Conservation (phyloP, 495 filamentous ascomycete genomes). For the Penicillium goetzii region DNA sequence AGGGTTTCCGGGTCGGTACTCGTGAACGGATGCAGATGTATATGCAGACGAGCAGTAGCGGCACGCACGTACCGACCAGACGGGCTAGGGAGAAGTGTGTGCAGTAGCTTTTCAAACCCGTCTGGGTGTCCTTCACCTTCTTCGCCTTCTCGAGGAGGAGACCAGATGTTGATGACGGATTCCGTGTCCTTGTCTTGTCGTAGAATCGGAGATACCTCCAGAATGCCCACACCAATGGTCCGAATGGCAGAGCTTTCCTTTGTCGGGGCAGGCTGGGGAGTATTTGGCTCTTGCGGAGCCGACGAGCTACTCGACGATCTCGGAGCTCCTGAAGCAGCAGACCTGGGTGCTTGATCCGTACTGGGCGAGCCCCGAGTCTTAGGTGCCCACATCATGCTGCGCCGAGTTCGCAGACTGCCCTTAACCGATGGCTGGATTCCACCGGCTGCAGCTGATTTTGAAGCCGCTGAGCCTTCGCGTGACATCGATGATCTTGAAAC, state of each 20-base stretch:
- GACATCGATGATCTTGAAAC: slow-evolving; percentile 38
- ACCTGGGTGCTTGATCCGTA: slow-evolving; percentile 28
- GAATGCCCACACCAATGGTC: slow-evolving; percentile 76
- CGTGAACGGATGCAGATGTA: slow-evolving; percentile 77
- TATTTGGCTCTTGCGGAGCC: slow-evolving; percentile 49
- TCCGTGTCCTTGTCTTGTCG: slow-evolving; percentile 77
- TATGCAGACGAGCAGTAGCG: slow-evolving; percentile 70
- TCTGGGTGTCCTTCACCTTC: slow-evolving; percentile 57
- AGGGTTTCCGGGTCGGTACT: slow-evolving; percentile 75
- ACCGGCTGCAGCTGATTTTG: slow-evolving; percentile 31
- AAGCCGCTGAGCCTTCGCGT: slow-evolving; percentile 41
- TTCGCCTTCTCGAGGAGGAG: slow-evolving; percentile 60
- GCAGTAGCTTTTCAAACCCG: slow-evolving; percentile 76
- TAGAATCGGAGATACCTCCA: slow-evolving; percentile 79
- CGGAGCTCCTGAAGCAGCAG: slow-evolving; percentile 45
- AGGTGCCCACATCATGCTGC: slow-evolving; percentile 82
- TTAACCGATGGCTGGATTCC: slow-evolving; percentile 38
- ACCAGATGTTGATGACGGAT: slow-evolving; percentile 78
- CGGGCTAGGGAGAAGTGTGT: slow-evolving; percentile 71
- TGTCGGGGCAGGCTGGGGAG: slow-evolving; percentile 33
- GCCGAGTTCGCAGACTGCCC: slow-evolving; percentile 58
- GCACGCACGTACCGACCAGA: slow-evolving; percentile 75
- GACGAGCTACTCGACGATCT: slow-evolving; percentile 61
- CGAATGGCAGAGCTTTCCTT: slow-evolving; percentile 60
- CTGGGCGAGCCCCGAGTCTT: slow-evolving; percentile 39